Base-by-base conservation (phyloP, 352 stramenopile genomes). In the Phytophthora citricola region DNA sequence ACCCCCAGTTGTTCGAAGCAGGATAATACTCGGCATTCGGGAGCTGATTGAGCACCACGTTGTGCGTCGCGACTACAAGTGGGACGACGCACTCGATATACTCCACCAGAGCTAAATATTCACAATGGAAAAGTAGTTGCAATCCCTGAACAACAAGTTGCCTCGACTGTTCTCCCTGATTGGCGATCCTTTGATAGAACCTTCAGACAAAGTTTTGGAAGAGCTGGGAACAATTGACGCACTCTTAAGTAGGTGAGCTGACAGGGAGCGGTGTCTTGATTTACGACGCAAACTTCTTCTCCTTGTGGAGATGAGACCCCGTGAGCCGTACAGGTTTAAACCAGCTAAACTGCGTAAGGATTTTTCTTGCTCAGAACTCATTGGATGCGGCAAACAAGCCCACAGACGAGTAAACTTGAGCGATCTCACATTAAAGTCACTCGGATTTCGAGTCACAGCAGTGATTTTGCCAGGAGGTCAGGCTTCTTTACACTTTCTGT, bases 71-170 rank as follows among this genome's bases (percentile, higher is more conserved):
- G 55, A 71, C 79, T 20, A 76, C 44, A 2, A 73, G 51, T 2
- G 75, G 71, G 14, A 78, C 54, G 31, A 78, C 49, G 12, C 67
- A 78, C 55, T 79, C 71, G 44, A 83, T 50, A 34, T 78, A 83
- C 44, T 79, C 73, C 24, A 66, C 62, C 12, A 76, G 58, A 27
- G 66, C 32, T 4, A 78, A 46, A 39, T 69, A 73, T 43, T 76
- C 75, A 29, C 62, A 74, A 22, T 61, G 59, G 56, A 76, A 83
- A 1, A 83, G 51, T 26, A 80, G n/a, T 44, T 78, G 50, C 10
- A 75, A 14, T 11, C 43, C 47, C 11, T 73, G 27, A 7, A 60
- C 31, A 6, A 73, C 57, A 14, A 70, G 5, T 38, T 58, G 9
- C 32, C 43, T 54, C 8, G 47, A 40, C n/a, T 52, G 31, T 24